These are phyloP conservation scores for Neocucurbitaria cava DNA, from an alignment of 2,329 filamentous ascomycete species.

Conservation along the genomic window DNA sequence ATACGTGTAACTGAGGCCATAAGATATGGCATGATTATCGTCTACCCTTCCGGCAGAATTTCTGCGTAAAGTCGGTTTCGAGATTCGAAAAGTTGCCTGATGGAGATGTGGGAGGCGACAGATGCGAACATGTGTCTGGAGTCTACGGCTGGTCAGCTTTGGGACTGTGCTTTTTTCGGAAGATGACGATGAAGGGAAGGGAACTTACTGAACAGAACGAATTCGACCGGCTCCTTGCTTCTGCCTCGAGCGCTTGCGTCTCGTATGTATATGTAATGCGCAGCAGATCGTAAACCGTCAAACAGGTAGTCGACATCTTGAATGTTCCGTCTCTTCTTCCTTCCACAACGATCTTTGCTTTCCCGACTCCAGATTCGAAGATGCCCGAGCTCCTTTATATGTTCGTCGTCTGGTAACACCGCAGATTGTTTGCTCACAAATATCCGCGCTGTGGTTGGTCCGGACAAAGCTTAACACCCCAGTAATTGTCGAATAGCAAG, in stretches of 20 bases:
- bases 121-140: conserved; percentile 32
- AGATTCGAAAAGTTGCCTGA: conserved; percentile 17
- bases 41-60: conserved; percentile 23
- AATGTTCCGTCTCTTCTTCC: background rate
- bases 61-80: conserved; percentile 41
- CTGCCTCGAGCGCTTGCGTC: conserved; percentile 28
- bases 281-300: conserved; percentile 41
- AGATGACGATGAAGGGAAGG: background rate
- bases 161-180: no score
- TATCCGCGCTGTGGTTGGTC: conserved; percentile 28
- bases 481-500: background rate
- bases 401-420: background rate
- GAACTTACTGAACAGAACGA: conserved; percentile 34
- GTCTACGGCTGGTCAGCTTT: conserved; percentile 19
- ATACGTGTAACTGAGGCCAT: background rate
- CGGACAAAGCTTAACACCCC: conserved; percentile 7
- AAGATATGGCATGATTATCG: background rate
- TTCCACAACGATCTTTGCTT: background rate
- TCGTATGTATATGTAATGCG: conserved; percentile 46
- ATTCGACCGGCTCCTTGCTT: conserved; percentile 25
- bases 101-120: conserved; percentile 16
- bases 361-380: background rate
- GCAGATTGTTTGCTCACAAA: conserved; percentile 25
- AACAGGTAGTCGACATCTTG: conserved; percentile 41
- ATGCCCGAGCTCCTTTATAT: background rate